Conservation (phyloP, 495 filamentous ascomycete species). For the Chaetomium cochliodes region DNA sequence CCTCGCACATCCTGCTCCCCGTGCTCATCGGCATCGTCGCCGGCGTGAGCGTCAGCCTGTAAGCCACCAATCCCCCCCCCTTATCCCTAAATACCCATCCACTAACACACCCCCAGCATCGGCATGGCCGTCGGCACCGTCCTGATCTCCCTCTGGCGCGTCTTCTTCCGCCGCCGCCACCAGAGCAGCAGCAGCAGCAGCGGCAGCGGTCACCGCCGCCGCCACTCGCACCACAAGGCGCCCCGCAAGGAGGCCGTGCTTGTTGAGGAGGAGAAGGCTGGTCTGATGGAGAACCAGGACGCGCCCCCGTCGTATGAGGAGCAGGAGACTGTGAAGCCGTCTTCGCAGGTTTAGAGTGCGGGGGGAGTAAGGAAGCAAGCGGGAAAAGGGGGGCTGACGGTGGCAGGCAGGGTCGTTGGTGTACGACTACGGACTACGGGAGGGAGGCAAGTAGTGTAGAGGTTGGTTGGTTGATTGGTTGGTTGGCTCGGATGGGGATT, state of each 20-base stretch:
- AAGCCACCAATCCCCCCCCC: constrained; percentile 29
- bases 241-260: constrained; percentile 33
- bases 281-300: constrained; percentile 44
- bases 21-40: constrained; percentile 53
- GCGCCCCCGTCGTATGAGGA: constrained; percentile 43
- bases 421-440: background rate
- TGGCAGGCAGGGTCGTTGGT: background rate
- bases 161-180: constrained; percentile 30
- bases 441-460: background rate
- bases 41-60: constrained; percentile 54
- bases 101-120: constrained; percentile 31
- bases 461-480: constrained; percentile 1
- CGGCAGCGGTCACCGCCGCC: constrained; percentile 16
- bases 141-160: constrained; percentile 48
- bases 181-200: constrained; percentile 30
- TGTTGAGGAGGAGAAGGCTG: constrained; percentile 43
- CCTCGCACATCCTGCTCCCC: constrained; percentile 51
- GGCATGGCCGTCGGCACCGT: constrained; percentile 54
- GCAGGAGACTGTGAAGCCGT: constrained; percentile 22
- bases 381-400: background rate
- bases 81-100: background rate
- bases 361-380: background rate
- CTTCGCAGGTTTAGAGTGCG: constrained; percentile 11
- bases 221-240: constrained; percentile 36
- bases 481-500: background rate